Evolutionary conservation across 495 filamentous ascomycete species (phyloP).

Genomic region (Neurospora discreta): DNA sequence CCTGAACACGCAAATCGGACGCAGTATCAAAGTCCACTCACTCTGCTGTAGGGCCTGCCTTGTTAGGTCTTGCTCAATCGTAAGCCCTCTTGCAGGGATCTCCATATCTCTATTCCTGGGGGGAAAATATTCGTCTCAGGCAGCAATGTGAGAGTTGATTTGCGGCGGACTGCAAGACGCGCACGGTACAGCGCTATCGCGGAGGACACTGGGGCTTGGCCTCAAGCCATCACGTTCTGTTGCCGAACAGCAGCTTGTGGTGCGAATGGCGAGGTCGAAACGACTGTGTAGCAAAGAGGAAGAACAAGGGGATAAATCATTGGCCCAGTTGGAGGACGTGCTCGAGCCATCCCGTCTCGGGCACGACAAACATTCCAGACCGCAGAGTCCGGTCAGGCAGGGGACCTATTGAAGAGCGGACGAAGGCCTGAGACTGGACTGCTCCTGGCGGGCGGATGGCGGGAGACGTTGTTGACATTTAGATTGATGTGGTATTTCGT

Average conservation of each 20-base stretch:
- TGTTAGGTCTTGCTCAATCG: neutral
- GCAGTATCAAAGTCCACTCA: neutral
- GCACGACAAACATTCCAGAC: neutral
- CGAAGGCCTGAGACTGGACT: neutral
- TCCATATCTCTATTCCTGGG: neutral
- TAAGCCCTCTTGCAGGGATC: neutral
- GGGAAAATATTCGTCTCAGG: neutral
- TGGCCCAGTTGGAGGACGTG: neutral
- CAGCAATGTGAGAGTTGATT: neutral
- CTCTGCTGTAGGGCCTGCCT: neutral
- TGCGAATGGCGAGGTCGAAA: neutral
- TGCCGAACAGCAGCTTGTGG: neutral
- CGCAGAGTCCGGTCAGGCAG: neutral
- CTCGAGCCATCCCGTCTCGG: neutral
- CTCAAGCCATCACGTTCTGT: neutral
- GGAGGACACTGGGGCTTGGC: neutral
- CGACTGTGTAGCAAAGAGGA: neutral
- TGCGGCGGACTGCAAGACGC: neutral
- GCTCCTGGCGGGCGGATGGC: neutral
- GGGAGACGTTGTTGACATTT: neutral
- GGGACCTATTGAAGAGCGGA: neutral
- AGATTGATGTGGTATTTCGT: neutral
- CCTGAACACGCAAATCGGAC: neutral
- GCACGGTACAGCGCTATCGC: neutral
- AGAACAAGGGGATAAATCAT: neutral